These are phyloP conservation scores for Mrakia gelida DNA, from an alignment of 768 basidiomycete species.

Conservation along the genomic window DNA sequence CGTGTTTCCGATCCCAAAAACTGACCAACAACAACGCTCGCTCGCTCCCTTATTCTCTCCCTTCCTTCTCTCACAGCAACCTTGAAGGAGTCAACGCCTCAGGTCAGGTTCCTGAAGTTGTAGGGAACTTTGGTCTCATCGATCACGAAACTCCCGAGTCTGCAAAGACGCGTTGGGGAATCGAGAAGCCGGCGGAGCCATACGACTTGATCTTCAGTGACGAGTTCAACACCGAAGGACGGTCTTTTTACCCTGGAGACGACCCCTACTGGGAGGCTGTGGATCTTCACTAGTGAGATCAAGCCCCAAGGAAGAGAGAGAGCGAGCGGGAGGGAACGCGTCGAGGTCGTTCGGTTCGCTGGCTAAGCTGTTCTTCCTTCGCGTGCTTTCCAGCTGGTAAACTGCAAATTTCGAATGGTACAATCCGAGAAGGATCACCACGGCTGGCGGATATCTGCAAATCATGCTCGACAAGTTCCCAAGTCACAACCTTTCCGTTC, in stretches of 20 bases:
- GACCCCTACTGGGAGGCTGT: slow-evolving; percentile 61
- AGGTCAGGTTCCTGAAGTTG: slow-evolving; percentile 73
- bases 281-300: not conserved
- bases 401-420: slow-evolving; percentile 54
- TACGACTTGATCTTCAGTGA: slow-evolving; percentile 85
- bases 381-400: not conserved
- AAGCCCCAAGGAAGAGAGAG: no score
- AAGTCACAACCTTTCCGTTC: slow-evolving; percentile 57
- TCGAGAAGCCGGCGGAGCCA: slow-evolving; percentile 56
- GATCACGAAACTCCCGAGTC: slow-evolving; percentile 12
- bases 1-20: not conserved
- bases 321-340: no score
- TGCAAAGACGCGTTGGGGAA: slow-evolving; percentile 5
- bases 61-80: slow-evolving; percentile 51
- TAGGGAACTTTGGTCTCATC: slow-evolving; percentile 58
- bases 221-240: slow-evolving; percentile 68
- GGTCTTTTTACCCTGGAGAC: slow-evolving; percentile 53
- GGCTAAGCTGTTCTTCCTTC: not conserved
- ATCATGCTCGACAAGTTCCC: slow-evolving; percentile 63
- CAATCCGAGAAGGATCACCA: slow-evolving; percentile 63
- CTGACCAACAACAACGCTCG: not conserved
- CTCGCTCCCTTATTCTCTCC: no score
- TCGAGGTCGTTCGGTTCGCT: not conserved
- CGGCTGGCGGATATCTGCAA: slow-evolving; percentile 65
- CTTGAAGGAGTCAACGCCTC: slow-evolving; percentile 82